A percentile compares a stretch with the other conserved stretches of the same genome.
phyloP scores from a whole-genome alignment of 208 protist species.

The Strigomonas oncopelti region DNA sequence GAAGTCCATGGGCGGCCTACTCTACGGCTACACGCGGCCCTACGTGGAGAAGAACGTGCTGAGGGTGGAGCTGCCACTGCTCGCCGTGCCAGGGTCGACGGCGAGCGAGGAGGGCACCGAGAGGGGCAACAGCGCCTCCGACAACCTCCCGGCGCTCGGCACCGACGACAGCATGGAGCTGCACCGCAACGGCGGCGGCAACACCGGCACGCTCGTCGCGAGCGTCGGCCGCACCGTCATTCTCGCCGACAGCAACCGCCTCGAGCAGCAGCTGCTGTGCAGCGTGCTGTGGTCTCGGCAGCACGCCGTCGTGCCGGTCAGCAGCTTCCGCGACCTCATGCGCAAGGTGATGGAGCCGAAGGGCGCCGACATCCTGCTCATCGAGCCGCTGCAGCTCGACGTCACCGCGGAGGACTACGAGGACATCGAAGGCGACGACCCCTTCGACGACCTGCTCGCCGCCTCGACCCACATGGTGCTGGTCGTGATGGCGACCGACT shows the following conservation, averaged over 20 bases:
- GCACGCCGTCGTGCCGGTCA: constrained; percentile 81
- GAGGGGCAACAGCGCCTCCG: background rate
- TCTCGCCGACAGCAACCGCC: constrained; percentile 66
- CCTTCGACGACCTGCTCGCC: constrained; percentile 57
- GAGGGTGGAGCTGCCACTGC: constrained; percentile 69
- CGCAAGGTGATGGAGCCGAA: constrained; percentile 49
- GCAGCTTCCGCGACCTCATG: constrained; percentile 66
- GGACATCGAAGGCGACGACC: constrained; percentile 34
- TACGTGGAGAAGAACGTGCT: constrained; percentile 52
- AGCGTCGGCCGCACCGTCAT: constrained; percentile 61
- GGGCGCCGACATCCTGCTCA: constrained; percentile 63
- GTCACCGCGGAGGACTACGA: constrained; percentile 59
- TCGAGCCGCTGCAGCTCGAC: constrained; percentile 74
- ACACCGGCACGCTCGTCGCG: constrained; percentile 5
- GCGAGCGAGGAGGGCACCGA: constrained; percentile 23
- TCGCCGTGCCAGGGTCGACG: constrained; percentile 51
- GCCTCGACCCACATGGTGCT: constrained; percentile 52
- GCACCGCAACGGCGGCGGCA: constrained; percentile 1
- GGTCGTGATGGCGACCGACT: constrained; percentile 69
- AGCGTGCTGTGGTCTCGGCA: constrained; percentile 76
- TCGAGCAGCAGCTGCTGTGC: constrained; percentile 65
- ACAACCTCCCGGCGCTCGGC: background rate
- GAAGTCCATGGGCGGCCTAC: constrained; percentile 48
- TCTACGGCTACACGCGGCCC: constrained; percentile 62
- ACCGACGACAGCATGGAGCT: constrained; percentile 4